Base-by-base conservation (phyloP, 371 early-diverging fungal genomes). In the Apophysomyces sp. region DNA sequence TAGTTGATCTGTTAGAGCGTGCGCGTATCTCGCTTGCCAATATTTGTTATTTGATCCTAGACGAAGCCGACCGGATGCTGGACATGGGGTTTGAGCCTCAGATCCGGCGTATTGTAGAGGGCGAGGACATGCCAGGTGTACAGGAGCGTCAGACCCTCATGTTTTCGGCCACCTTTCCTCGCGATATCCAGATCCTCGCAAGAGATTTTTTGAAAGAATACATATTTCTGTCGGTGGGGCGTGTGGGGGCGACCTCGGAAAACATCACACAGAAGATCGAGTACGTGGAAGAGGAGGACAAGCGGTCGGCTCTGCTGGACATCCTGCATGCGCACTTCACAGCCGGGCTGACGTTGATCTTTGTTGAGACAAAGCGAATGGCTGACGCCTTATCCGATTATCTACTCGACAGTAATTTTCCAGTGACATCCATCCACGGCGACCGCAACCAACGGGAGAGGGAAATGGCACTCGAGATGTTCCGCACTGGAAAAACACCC, bases 71-170 rank as follows among this genome's bases (percentile, higher is more conserved):
- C 81, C 89, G 97, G 65, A 94, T 97, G 93, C 84, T 96, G 56
- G 99, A 98, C 73, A 97, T 96, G 96, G 98, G 98, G 60, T 98
- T 98, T 83, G 97, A 96, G 78, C 94, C 94, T 26, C 98, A 97
- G 78, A 97, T 98, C 71, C 86, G 97, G 58, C 90, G 92, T 32
- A 92, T 97, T 66, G 97, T 98, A 29, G 92, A 95, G 72, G 69
- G 89, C 63, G 96, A 93, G 78, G 92, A 95, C 65, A 93, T 96
- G 94, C 90, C 92, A 24, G 79, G 79, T 16, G 85, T 89, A 11
- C 44, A 76, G 26, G 82, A 82, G 4, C 90, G 97, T 51, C 91
- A 91, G 68, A 97, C 97, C 3, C 92, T 97, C 69, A 93, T 97
- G 95, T 97, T 94, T 80, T 92, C 92, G 15, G 97, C 97, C 44